A percentile compares a stretch with the other conserved stretches of the same genome.
Conservation (phyloP, 2,329 filamentous ascomycete species). For the Sporothrix sp. region DNA sequence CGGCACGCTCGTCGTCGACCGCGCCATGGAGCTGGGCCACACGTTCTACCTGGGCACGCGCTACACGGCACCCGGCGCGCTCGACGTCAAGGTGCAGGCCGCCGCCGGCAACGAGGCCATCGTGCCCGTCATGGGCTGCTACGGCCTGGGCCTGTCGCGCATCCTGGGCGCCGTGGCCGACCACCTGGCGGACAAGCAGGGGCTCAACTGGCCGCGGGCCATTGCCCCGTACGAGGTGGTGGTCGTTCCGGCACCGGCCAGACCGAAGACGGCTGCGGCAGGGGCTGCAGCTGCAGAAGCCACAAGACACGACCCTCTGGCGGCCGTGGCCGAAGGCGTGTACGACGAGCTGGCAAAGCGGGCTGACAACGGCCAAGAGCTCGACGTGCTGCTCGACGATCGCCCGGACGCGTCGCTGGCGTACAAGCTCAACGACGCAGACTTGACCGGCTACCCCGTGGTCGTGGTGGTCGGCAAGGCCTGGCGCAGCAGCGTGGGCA, state of each 20-base stretch:
- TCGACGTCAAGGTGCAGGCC: conserved; percentile 46
- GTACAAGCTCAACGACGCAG: conserved; percentile 87
- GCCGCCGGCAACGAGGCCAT: conserved; percentile 24
- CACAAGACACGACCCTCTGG: conserved; percentile 19
- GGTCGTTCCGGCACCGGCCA: conserved; percentile 41
- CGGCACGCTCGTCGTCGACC: conserved; percentile 54
- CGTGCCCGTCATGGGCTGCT: conserved; percentile 77
- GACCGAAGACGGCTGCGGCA: not conserved
- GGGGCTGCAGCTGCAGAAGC: conserved; percentile 25
- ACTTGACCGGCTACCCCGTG: conserved; percentile 79
- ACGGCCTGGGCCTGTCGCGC: conserved; percentile 87
- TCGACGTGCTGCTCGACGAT: conserved; percentile 70
- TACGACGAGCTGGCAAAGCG: conserved; percentile 49
- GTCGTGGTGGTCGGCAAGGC: conserved; percentile 66
- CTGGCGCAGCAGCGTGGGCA: conserved; percentile 51
- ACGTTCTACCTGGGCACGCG: conserved; percentile 89
- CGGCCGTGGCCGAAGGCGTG: conserved; percentile 43
- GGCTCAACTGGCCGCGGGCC: conserved; percentile 76
- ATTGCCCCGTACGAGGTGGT: conserved; percentile 79
- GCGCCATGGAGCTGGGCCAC: conserved; percentile 83
- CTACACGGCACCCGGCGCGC: conserved; percentile 57
- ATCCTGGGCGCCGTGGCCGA: conserved; percentile 82
- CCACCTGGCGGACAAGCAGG: conserved; percentile 57
- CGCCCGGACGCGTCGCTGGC: conserved; percentile 54
- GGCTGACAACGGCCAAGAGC: not conserved